A percentile compares a stretch with the other conserved stretches of the same genome.
Evolutionary conservation across 306 rosid genomes (phyloP).

Genomic region (Dalbergia oliveri): DNA sequence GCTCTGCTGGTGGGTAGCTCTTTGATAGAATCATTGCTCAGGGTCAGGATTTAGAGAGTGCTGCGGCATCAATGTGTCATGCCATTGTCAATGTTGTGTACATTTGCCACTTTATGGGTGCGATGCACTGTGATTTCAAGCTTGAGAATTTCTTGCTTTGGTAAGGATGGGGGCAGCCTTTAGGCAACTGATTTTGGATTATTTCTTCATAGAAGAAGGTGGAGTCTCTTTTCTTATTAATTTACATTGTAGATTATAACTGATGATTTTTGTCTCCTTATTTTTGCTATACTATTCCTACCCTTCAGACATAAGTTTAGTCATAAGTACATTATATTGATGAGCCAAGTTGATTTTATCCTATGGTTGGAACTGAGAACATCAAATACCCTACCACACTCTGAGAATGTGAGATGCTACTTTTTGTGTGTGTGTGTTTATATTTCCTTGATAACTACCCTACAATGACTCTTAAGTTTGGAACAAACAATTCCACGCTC

Average conservation of each 20-base stretch:
- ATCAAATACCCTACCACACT: neutral
- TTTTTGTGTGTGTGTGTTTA: neutral
- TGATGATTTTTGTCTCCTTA: neutral
- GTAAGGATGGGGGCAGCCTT: conserved; percentile 69
- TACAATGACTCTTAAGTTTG: conserved; percentile 24
- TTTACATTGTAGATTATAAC: conserved; percentile 5
- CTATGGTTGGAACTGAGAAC: neutral
- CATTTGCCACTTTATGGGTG: conserved; percentile 90
- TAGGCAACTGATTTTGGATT: conserved; percentile 93
- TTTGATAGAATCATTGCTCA: conserved; percentile 85
- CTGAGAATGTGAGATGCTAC: neutral
- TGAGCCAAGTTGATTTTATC: neutral
- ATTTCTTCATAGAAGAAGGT: conserved; percentile 94
- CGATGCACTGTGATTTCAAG: conserved; percentile 91
- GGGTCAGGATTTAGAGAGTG: conserved; percentile 86
- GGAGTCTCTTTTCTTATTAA: neutral
- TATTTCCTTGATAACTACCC: conserved; percentile 1
- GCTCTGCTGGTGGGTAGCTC: conserved; percentile 92
- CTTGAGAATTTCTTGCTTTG: conserved; percentile 89
- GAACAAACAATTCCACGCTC: conserved; percentile 9
- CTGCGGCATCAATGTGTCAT: conserved; percentile 74
- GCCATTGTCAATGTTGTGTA: conserved; percentile 84
- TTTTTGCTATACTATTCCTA: neutral
- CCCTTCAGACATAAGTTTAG: neutral
- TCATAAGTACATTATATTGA: neutral